Base-by-base conservation (phyloP, 345 rosid genomes). In the Brassica juncea region DNA sequence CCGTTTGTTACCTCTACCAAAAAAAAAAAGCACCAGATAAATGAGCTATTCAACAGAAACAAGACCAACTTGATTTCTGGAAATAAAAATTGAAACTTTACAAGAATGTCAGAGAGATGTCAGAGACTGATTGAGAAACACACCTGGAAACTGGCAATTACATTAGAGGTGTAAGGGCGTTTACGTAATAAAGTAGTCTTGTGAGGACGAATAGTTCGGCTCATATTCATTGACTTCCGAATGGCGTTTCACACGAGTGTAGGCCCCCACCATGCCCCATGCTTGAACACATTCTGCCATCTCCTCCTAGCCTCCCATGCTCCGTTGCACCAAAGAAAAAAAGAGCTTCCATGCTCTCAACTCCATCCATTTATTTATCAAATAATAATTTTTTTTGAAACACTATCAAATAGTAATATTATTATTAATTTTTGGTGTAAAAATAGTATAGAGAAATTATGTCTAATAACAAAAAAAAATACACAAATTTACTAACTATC, bases 151-250 rank as follows among this genome's bases (percentile, higher is more conserved):
- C 55, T 5, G 55, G 16, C 2, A 14, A 4, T 47, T 47, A 47
- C 55, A 12, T 91, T 91, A 69, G 99, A 91, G 49, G 97, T 88
- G 85, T 94, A 94, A 97, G 97, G 80, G 99, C 99, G 87, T 94
- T 94, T 4, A 94, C 97, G 83, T 94, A 94, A 85, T 91, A 94
- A 85, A 92, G 97, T 3, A 95, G 97, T 73, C 95, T 92, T 1
- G 97, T 88, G 74, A 94, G 88, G 76, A 92, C 89, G 81, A 90
- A 92, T 2, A 83, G 70, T 15, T 82, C 84, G 11, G 67, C 75
- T 55, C 25, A 67, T 28, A 49, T 63, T 6, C 83, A 0, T 42
- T 69, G 54, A 21, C 52, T 30, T 28, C 28, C 27, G 52, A n/a
- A 52, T n/a, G 19, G 57, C 21, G 6, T 47, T 37, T 47, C 55